Conservation (phyloP, 139 green algal genomes). For the Chlorella vulgaris region DNA sequence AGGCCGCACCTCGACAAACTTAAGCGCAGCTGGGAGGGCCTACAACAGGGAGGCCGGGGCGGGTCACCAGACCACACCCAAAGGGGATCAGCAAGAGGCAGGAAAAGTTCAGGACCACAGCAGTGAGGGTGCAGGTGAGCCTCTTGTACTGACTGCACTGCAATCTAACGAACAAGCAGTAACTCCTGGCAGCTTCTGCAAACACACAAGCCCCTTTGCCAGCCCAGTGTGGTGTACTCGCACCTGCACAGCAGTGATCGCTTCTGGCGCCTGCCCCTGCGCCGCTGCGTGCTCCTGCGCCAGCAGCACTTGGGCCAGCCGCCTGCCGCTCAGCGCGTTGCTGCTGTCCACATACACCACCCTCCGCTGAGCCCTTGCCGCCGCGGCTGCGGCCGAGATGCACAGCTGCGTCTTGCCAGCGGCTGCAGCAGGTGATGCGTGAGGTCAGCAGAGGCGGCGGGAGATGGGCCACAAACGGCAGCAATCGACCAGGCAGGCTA, state of each 20-base stretch:
- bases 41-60: too few relatives aligned
- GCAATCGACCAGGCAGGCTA: too few relatives aligned
- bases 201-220: too few relatives aligned
- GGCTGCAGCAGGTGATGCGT: constrained; percentile 3
- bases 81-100: too few relatives aligned
- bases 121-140: too few relatives aligned
- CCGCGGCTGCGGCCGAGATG: constrained; percentile 14
- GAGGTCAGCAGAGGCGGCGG: not conserved
- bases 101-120: too few relatives aligned
- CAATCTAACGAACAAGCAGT: too few relatives aligned
- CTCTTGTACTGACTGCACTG: too few relatives aligned
- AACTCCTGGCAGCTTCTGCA: too few relatives aligned
- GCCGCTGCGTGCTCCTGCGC: not conserved
- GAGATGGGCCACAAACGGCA: too few relatives aligned
- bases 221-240: too few relatives aligned
- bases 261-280: not conserved
- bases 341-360: constrained; percentile 46
- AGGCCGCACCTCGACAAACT: constrained; percentile 17
- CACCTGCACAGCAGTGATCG: not conserved
- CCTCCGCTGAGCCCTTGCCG: not conserved
- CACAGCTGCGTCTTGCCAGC: constrained; percentile 53
- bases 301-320: constrained; percentile 21
- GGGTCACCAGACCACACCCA: too few relatives aligned
- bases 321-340: constrained; percentile 30
- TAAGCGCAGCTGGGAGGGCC: constrained; percentile 1